phyloP scores from a whole-genome alignment of 2,329 filamentous ascomycete genomes.

The Penicillium sp. region DNA sequence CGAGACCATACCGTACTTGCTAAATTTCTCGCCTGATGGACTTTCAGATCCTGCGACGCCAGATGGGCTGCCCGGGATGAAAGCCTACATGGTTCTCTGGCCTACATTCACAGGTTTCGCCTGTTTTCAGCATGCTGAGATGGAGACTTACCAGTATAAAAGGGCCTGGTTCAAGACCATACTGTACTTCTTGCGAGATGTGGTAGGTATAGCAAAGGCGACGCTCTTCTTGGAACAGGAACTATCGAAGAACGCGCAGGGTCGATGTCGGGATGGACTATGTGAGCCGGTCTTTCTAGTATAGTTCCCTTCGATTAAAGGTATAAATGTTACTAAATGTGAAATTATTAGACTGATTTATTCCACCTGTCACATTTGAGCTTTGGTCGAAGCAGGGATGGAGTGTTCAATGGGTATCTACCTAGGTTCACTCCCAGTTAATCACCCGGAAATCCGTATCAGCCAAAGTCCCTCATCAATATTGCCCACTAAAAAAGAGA shows the following conservation, averaged over 20 bases:
- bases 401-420: too few species aligned
- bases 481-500: not conserved
- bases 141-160: too few species aligned
- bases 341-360: too few species aligned
- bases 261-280: not conserved
- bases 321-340: too few species aligned
- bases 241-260: too few species aligned
- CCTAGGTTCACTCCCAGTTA: too few species aligned
- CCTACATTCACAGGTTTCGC: constrained; percentile 3
- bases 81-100: constrained; percentile 10
- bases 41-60: constrained; percentile 1
- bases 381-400: too few species aligned
- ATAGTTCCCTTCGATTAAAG: too few species aligned
- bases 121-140: constrained; percentile 3
- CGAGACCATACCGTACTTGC: constrained; percentile 4
- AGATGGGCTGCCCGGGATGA: constrained; percentile 5
- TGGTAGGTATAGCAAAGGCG: constrained; percentile 12
- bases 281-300: too few species aligned
- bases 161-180: constrained; percentile 8
- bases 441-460: too few species aligned
- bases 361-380: too few species aligned
- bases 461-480: constrained; percentile 1
- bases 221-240: not conserved
- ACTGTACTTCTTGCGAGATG: constrained; percentile 9
- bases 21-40: constrained; percentile 6